A percentile compares a stretch with the other conserved stretches of the same genome.
These are phyloP conservation scores for Rhytidhysteron rufulum DNA, from an alignment of 2,329 filamentous ascomycete genomes.

Conservation along the genomic window DNA sequence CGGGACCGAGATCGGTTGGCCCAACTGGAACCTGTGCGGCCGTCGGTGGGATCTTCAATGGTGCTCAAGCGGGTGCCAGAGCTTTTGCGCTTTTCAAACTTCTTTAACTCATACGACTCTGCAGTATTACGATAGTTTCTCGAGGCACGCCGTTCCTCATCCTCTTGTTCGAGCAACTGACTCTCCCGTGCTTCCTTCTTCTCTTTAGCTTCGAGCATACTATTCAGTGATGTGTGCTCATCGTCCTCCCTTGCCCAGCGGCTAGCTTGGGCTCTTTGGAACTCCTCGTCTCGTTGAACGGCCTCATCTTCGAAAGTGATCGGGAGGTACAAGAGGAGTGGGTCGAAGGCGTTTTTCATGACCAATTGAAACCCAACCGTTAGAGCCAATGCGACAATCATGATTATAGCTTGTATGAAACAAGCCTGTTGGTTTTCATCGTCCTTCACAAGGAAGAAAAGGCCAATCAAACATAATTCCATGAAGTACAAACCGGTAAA, in stretches of 20 bases:
- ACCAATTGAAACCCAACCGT: slow-evolving; percentile 76
- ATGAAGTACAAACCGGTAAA: slow-evolving; percentile 95
- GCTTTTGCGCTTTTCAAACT: slow-evolving; percentile 11
- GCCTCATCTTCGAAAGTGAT: slow-evolving; percentile 96
- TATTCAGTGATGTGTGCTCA: slow-evolving; percentile 37
- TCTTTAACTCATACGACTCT: slow-evolving; percentile 26
- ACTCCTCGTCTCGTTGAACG: slow-evolving; percentile 83
- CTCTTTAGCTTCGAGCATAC: slow-evolving; percentile 26
- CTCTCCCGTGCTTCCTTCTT: slow-evolving; percentile 29
- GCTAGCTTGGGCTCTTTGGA: slow-evolving; percentile 71
- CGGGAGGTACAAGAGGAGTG: slow-evolving; percentile 82
- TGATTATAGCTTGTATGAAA: slow-evolving; percentile 73
- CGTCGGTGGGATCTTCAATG: not conserved
- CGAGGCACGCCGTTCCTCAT: slow-evolving; percentile 9
- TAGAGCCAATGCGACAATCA: slow-evolving; percentile 70
- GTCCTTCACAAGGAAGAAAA: slow-evolving; percentile 77
- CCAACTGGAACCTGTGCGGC: slow-evolving; percentile 14
- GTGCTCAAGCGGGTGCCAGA: not conserved
- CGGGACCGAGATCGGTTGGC: slow-evolving; percentile 23
- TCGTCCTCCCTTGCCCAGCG: slow-evolving; percentile 62
- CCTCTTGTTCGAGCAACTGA: slow-evolving; percentile 25
- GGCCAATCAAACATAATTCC: slow-evolving; percentile 82
- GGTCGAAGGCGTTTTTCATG: slow-evolving; percentile 78
- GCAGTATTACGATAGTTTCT: slow-evolving; percentile 3
- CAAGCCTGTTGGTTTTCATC: slow-evolving; percentile 55